phyloP scores from a whole-genome alignment of 768 basidiomycete genomes.

The Baorangia bicolor region DNA sequence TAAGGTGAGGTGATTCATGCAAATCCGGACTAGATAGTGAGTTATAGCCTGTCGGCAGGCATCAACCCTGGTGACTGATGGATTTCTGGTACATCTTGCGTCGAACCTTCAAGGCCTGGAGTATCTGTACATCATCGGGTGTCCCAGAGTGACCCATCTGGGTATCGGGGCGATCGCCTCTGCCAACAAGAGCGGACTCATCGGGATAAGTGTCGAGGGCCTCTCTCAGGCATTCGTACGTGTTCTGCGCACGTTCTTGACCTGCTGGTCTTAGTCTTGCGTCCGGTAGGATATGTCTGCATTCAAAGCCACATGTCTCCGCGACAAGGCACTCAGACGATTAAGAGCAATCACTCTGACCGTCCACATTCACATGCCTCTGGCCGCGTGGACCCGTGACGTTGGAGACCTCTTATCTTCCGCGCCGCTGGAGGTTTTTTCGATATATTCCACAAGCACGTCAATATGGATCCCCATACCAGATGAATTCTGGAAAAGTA shows the following conservation, averaged over 20 bases:
- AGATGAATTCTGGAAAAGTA: conserved; percentile 48
- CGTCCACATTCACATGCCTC: conserved; percentile 36
- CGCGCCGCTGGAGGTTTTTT: conserved; percentile 58
- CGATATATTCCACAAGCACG: conserved; percentile 55
- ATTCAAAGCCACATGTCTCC: conserved; percentile 42
- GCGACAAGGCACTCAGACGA: conserved; percentile 37
- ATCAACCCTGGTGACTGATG: conserved; percentile 59
- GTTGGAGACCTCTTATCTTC: conserved; percentile 43
- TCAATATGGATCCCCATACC: conserved; percentile 40
- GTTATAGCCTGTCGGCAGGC: conserved; percentile 37
- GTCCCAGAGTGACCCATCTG: conserved; percentile 61
- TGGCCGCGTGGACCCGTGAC: conserved; percentile 45
- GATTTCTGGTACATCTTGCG: conserved; percentile 48
- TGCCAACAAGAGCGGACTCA: conserved; percentile 45
- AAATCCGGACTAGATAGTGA: neutral
- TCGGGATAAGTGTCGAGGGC: conserved; percentile 59
- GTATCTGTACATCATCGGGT: conserved; percentile 62
- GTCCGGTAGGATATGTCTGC: conserved; percentile 48
- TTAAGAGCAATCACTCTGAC: conserved; percentile 62
- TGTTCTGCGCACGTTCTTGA: conserved; percentile 4
- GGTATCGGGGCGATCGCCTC: conserved; percentile 56
- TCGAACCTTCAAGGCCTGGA: conserved; percentile 50
- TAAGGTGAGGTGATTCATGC: conserved; percentile 44
- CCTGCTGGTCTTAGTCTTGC: conserved; percentile 1
- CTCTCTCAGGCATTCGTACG: conserved; percentile 61